Base-by-base conservation (phyloP, 352 stramenopile genomes). In the Vaucheria bursata region DNA sequence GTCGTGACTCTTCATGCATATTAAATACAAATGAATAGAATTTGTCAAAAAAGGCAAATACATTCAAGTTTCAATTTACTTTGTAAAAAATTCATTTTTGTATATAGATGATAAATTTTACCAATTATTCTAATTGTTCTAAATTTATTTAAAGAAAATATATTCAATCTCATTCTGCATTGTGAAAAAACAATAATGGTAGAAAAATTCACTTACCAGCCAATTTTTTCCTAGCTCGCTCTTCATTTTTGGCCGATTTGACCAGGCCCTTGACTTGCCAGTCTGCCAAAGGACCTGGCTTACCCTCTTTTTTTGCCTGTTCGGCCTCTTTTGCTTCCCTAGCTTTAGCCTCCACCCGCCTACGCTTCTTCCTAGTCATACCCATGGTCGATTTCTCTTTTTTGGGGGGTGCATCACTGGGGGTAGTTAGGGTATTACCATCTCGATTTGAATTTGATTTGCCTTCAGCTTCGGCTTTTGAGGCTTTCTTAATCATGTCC, bases 341-440 rank as follows among this genome's bases (percentile, higher is more conserved):
- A 34, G 76, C 77, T 36, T 39, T 74, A n/a, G 77, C 77, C 32
- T 79, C 50, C 37, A 82, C 73, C 0, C 77, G 38, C 70, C 77
- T 34, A 40, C 77, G 12, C 77, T 82, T 82, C 50, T 74, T 73
- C 71, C 77, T 74, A 25, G 25, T 25, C 12, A 59, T 18, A 12
- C 12, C 25, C 45, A 59, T 18, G 12, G 45, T 59, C 25, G 45
- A 59, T 73, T 74, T 74, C 71, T 78, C 12, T 31, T 78, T 73
- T 35, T 35, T 37, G 52, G 68, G 52, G 29, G 74, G 78, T 35
- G 52, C 59, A 36, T 12, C 34, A 38, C 18, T 76, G 68, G 0
- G 3, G 39, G 12, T 59, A 36, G 65, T 32, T 29, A 68, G 34
- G 32, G 53, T n/a, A 40, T 34, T 50, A 8, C 7, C 37, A 73